These are phyloP conservation scores for Fusarium stilboides DNA, from an alignment of 2,329 filamentous ascomycete species.

Conservation along the genomic window DNA sequence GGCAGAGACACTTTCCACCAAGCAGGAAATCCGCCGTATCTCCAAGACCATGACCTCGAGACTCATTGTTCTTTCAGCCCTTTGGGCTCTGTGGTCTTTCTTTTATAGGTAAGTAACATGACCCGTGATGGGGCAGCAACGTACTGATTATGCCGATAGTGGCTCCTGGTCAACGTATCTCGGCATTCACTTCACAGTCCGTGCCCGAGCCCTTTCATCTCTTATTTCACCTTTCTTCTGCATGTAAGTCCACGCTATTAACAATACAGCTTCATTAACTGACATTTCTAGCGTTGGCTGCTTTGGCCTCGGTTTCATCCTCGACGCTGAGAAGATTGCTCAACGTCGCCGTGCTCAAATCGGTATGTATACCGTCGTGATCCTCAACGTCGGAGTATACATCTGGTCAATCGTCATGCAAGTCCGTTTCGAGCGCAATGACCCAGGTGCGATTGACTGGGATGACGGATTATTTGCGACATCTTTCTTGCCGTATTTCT, in stretches of 20 bases:
- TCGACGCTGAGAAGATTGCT: constrained; percentile 4
- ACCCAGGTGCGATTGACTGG: constrained; percentile 20
- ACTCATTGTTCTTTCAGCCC: background rate
- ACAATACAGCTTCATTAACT: accelerated
- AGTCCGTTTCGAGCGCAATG: background rate
- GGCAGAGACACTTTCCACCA: constrained; percentile 12
- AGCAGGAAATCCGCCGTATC: constrained; percentile 15
- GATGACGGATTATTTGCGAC: constrained; percentile 6
- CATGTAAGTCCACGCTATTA: background rate
- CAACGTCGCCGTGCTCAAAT: constrained; percentile 27
- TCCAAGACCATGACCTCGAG: constrained; percentile 27
- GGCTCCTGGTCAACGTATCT: constrained; percentile 29
- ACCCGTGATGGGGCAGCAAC: accelerated
- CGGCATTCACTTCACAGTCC: constrained; percentile 21
- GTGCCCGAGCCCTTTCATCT: constrained; percentile 12
- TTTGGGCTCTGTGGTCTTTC: constrained; percentile 23
- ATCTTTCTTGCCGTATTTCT: constrained; percentile 16
- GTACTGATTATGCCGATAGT: background rate
- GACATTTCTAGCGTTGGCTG: background rate
- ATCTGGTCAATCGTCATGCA: constrained; percentile 32
- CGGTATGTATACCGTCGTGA: constrained; percentile 7
- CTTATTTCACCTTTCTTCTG: constrained; percentile 26
- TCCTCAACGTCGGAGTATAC: constrained; percentile 12
- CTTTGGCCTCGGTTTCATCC: constrained; percentile 19
- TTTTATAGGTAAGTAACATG: background rate